A percentile compares a stretch with the other conserved stretches of the same genome.
These are phyloP conservation scores for Violaceomyces palustris DNA, from an alignment of 1,284 basidiomycete genomes.

Conservation along the genomic window DNA sequence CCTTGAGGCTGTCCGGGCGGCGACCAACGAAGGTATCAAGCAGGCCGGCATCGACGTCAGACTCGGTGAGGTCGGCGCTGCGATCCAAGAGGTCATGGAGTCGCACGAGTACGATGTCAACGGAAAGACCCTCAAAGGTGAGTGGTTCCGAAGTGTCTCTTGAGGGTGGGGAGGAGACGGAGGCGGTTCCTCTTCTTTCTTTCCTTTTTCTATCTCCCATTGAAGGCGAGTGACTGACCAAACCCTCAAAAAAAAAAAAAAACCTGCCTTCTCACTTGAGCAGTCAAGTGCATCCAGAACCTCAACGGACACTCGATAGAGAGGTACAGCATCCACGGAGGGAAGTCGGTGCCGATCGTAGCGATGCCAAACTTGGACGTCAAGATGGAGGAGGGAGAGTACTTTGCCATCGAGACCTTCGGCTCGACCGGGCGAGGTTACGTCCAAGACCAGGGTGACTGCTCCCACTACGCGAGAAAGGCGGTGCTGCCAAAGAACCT, in stretches of 20 bases:
- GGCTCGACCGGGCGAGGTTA: slow-evolving; percentile 91
- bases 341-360: slow-evolving; percentile 83
- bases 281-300: slow-evolving; percentile 51
- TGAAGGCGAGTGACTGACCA: too few relatives aligned
- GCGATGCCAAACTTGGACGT: slow-evolving; percentile 71
- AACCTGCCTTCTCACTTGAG: too few relatives aligned
- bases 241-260: too few relatives aligned
- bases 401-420: slow-evolving; percentile 98
- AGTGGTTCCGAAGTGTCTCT: too few relatives aligned
- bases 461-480: slow-evolving; percentile 75
- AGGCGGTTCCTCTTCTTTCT: too few relatives aligned
- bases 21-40: slow-evolving; percentile 78
- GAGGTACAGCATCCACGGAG: slow-evolving; percentile 52
- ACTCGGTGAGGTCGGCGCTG: slow-evolving; percentile 83
- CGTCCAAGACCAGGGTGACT: slow-evolving; percentile 82
- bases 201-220: neutral
- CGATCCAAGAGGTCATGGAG: slow-evolving; percentile 98
- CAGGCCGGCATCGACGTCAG: slow-evolving; percentile 87
- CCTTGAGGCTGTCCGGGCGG: slow-evolving; percentile 84
- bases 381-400: slow-evolving; percentile 99
- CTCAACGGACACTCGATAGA: slow-evolving; percentile 52
- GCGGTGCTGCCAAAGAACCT: slow-evolving; percentile 60
- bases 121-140: slow-evolving; percentile 73
- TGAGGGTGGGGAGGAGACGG: slow-evolving; percentile 5
- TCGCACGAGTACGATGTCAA: slow-evolving; percentile 91